Evolutionary conservation across 495 filamentous ascomycete genomes (phyloP).

Genomic region (Parathielavia hyrcaniae): DNA sequence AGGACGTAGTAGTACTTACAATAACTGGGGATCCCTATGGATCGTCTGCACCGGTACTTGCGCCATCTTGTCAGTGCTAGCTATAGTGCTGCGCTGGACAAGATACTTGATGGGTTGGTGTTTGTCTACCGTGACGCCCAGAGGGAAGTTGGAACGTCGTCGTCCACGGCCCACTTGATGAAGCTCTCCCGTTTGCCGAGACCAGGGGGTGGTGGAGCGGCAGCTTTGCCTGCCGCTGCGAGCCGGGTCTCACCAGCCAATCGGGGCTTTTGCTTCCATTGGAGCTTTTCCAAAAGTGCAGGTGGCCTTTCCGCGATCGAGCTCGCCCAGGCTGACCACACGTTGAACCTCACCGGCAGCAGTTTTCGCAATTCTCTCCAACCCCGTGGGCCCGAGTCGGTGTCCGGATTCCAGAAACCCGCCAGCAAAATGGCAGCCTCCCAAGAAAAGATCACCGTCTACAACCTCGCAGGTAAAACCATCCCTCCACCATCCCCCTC

Average conservation of each 20-base stretch:
- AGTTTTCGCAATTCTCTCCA: background rate
- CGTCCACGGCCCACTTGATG: background rate
- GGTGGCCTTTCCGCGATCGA: conserved; percentile 24
- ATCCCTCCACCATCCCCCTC: conserved; percentile 1
- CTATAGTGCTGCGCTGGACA: conserved; percentile 1
- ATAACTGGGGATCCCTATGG: conserved; percentile 96
- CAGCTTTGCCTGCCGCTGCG: background rate
- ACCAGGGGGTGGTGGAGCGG: background rate
- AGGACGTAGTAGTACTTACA: conserved; percentile 53
- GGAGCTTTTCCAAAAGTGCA: conserved; percentile 12
- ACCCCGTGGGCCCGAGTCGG: background rate
- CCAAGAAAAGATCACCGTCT: conserved; percentile 57
- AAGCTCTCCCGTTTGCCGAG: conserved; percentile 13
- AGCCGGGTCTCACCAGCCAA: conserved; percentile 5
- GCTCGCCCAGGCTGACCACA: background rate
- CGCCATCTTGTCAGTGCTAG: conserved; percentile 56
- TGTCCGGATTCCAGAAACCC: background rate
- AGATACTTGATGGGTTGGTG: background rate
- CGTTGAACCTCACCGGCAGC: background rate
- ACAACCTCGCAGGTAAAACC: conserved; percentile 57
- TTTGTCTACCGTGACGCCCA: background rate
- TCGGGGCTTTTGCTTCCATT: background rate
- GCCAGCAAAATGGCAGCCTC: conserved; percentile 35
- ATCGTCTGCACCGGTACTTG: conserved; percentile 87
- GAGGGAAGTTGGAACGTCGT: conserved; percentile 11